Evolutionary conservation across 208 protist species (phyloP).

Genomic region (Angomonas deanei): DNA sequence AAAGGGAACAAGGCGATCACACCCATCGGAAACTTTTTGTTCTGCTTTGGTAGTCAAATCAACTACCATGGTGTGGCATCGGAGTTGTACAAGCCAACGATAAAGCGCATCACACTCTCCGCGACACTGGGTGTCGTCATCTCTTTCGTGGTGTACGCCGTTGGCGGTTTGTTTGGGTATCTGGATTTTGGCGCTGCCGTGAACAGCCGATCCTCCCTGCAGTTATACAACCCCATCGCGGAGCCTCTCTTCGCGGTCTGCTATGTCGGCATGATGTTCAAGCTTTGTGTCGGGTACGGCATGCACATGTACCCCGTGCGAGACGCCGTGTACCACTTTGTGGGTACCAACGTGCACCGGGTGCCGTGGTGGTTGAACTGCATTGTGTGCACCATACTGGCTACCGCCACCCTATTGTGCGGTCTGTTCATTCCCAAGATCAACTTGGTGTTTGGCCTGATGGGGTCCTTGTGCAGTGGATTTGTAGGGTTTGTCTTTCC

Average conservation of each 20-base stretch:
- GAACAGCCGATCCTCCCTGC: constrained; percentile 37
- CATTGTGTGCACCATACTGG: constrained; percentile 27
- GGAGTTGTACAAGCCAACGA: constrained; percentile 56
- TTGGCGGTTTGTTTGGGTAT: constrained; percentile 62
- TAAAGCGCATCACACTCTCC: constrained; percentile 31
- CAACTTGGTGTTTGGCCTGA: constrained; percentile 59
- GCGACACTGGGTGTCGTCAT: constrained; percentile 37
- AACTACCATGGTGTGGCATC: constrained; percentile 48
- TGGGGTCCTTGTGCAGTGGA: constrained; percentile 59
- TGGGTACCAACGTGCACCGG: constrained; percentile 23
- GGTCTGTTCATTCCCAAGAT: constrained; percentile 74
- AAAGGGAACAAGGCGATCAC: constrained; percentile 34
- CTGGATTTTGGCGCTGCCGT: constrained; percentile 55
- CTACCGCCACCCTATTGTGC: constrained; percentile 27
- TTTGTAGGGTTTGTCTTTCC: constrained; percentile 76
- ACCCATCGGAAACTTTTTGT: constrained; percentile 42
- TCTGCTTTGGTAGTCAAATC: constrained; percentile 55
- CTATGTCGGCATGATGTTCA: constrained; percentile 59
- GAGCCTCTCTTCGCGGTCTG: constrained; percentile 43
- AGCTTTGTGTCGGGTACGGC: constrained; percentile 62
- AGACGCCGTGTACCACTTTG: constrained; percentile 55
- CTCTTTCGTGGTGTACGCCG: constrained; percentile 51
- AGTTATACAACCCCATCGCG: constrained; percentile 51
- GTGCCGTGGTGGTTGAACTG: constrained; percentile 51
- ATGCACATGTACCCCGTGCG: constrained; percentile 62